These are phyloP conservation scores for Cucumis melo DNA, from an alignment of 306 rosid genomes.

Conservation along the genomic window DNA sequence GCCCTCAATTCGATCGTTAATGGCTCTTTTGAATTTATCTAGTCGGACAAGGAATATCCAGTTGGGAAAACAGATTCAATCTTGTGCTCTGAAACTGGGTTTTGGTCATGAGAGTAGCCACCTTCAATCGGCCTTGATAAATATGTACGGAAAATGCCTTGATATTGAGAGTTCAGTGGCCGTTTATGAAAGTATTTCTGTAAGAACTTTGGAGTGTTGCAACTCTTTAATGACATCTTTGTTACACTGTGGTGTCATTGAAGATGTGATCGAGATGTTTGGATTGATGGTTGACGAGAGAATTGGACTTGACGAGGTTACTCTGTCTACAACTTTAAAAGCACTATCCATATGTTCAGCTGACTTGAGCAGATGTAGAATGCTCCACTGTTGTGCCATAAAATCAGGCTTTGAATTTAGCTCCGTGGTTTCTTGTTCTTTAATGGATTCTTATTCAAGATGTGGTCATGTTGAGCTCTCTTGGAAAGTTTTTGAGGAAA, in stretches of 20 bases:
- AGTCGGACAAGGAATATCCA: slow-evolving; percentile 29
- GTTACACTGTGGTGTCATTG: slow-evolving; percentile 36
- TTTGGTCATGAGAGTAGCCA: slow-evolving; percentile 40
- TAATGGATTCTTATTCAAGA: slow-evolving; percentile 65
- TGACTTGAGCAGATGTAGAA: slow-evolving; percentile 32
- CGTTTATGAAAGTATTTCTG: slow-evolving; percentile 36
- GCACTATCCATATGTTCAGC: slow-evolving; percentile 44
- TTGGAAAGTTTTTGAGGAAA: slow-evolving; percentile 31
- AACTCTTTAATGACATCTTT: slow-evolving; percentile 84
- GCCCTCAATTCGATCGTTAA: slow-evolving; percentile 56
- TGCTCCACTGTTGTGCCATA: slow-evolving; percentile 48
- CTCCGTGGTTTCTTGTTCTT: slow-evolving; percentile 47
- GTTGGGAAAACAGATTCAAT: slow-evolving; percentile 60
- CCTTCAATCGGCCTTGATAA: slow-evolving; percentile 66
- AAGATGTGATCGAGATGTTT: slow-evolving; percentile 69
- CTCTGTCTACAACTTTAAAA: slow-evolving; percentile 55
- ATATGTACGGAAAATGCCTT: slow-evolving; percentile 70
- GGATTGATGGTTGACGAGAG: slow-evolving; percentile 64
- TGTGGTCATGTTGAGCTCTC: slow-evolving; percentile 48
- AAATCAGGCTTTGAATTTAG: slow-evolving; percentile 56
- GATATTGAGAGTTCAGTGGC: slow-evolving; percentile 52
- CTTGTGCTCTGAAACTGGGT: slow-evolving; percentile 40
- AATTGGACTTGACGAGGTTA: slow-evolving; percentile 48
- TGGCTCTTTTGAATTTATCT: slow-evolving; percentile 49
- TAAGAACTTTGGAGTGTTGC: slow-evolving; percentile 43